phyloP scores from a whole-genome alignment of 192 early-diverging fungal genomes.

The Backusella morwellensis region DNA sequence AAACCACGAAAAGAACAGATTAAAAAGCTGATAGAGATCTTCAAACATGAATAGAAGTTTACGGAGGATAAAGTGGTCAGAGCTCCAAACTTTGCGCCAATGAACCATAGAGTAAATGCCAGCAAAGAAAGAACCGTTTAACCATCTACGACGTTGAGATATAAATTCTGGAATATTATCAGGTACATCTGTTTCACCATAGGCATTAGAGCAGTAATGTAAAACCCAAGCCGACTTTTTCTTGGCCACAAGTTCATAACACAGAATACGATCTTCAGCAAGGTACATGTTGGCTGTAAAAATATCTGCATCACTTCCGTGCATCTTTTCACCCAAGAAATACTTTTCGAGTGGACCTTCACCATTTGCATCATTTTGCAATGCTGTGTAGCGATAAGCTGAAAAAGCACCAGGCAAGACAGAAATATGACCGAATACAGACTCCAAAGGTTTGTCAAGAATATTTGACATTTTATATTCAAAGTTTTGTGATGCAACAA shows the following conservation, averaged over 20 bases:
- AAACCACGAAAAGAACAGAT: constrained; percentile 66
- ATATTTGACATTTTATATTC: constrained; percentile 77
- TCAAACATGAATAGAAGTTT: constrained; percentile 67
- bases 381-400: constrained; percentile 73
- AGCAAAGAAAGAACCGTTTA: constrained; percentile 85
- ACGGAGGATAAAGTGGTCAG: constrained; percentile 58
- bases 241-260: constrained; percentile 79
- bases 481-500: constrained; percentile 82
- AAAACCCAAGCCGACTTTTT: constrained; percentile 61
- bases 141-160: constrained; percentile 76
- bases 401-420: constrained; percentile 91
- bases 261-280: constrained; percentile 73
- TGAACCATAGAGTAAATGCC: constrained; percentile 66
- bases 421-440: constrained; percentile 93
- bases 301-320: constrained; percentile 53
- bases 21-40: constrained; percentile 66
- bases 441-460: constrained; percentile 81
- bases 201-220: constrained; percentile 65
- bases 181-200: constrained; percentile 82
- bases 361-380: constrained; percentile 56
- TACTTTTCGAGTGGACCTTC: constrained; percentile 68
- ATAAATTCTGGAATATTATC: constrained; percentile 71
- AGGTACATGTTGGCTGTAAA: constrained; percentile 71
- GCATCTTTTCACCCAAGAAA: constrained; percentile 74
- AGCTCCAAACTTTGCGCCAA: constrained; percentile 59